phyloP scores from a whole-genome alignment of 306 rosid genomes.

The Mucuna pruriens region DNA sequence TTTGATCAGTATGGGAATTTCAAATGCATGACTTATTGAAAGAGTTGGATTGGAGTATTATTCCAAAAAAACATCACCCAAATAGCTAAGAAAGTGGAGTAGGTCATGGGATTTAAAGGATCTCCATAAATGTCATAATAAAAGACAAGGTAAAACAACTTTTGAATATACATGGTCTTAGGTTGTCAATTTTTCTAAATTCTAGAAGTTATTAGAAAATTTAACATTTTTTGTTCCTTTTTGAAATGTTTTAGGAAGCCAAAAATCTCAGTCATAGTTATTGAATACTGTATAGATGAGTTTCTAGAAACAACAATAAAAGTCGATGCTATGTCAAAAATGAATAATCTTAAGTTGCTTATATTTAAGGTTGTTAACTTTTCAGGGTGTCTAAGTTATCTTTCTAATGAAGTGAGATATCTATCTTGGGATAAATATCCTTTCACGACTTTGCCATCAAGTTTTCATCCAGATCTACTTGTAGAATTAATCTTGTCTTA shows the following conservation, averaged over 20 bases:
- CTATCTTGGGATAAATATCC: neutral
- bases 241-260: neutral
- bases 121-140: neutral
- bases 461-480: neutral
- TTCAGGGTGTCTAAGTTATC: neutral
- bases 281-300: neutral
- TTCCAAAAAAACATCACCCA: slow-evolving; percentile 31
- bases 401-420: neutral
- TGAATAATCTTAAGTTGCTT: neutral
- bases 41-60: neutral
- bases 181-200: neutral
- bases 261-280: neutral
- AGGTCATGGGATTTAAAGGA: slow-evolving; percentile 28
- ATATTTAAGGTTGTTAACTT: neutral
- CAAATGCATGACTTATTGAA: neutral
- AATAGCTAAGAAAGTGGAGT: slow-evolving; percentile 34
- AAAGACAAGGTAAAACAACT: slow-evolving; percentile 3
- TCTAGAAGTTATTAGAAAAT: no score
- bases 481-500: neutral
- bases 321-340: neutral
- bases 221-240: no score
- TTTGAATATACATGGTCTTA: neutral
- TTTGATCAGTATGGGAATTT: no score
- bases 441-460: neutral
- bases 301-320: neutral